A percentile compares a stretch with the other conserved stretches of the same genome.
Conservation (phyloP, 108 stramenopile genomes). For the Cyclotella cryptica region DNA sequence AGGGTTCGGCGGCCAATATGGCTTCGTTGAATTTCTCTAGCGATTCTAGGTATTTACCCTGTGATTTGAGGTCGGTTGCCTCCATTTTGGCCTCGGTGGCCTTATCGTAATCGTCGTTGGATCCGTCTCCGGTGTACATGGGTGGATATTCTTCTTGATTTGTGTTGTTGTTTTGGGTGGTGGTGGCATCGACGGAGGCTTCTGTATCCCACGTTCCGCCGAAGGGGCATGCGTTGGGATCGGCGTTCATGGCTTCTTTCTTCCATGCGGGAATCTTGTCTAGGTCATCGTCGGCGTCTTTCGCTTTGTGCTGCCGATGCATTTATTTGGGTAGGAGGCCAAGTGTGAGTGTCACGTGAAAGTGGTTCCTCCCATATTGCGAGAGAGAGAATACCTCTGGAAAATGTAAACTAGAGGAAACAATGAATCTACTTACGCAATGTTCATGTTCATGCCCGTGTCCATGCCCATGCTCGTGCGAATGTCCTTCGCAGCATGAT, state of each 20-base stretch:
- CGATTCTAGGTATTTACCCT: constrained; percentile 66
- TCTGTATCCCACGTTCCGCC: constrained; percentile 77
- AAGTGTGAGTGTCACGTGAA: too few species aligned
- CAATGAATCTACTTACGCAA: neutral
- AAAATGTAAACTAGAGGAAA: neutral
- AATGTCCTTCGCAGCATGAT: constrained; percentile 3
- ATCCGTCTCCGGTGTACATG: constrained; percentile 59
- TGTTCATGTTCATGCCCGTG: constrained; percentile 36
- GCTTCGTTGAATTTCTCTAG: constrained; percentile 77
- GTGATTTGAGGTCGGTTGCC: constrained; percentile 70
- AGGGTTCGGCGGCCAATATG: constrained; percentile 75
- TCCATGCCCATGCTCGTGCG: constrained; percentile 21
- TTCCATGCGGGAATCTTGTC: constrained; percentile 83
- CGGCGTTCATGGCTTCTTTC: constrained; percentile 63
- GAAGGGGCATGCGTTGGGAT: constrained; percentile 73
- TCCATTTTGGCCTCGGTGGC: constrained; percentile 69
- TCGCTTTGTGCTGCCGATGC: constrained; percentile 21
- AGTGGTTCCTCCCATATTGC: neutral
- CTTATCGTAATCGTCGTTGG: constrained; percentile 73
- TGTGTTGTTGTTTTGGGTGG: too few species aligned
- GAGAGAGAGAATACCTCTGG: neutral
- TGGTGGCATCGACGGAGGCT: constrained; percentile 63
- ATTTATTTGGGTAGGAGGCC: neutral
- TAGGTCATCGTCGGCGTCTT: constrained; percentile 9
- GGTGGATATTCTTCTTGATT: constrained; percentile 66